These are phyloP conservation scores for Aureobasidium melanogenum DNA, from an alignment of 2,329 filamentous ascomycete genomes.

Conservation along the genomic window DNA sequence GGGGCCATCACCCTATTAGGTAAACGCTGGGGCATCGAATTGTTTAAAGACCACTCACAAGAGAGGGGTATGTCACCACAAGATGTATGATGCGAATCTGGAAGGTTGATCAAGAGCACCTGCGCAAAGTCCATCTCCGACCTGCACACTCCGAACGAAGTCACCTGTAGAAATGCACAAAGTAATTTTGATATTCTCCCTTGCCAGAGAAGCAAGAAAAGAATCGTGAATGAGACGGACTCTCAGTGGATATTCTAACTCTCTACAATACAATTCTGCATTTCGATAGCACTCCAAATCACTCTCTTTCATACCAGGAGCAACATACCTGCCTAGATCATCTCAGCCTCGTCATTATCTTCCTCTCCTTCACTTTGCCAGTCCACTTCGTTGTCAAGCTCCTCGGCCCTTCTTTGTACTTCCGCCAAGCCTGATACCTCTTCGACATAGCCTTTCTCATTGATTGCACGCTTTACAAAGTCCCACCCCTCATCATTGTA, in stretches of 20 bases:
- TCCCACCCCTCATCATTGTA: conserved; percentile 64
- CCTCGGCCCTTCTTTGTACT: conserved; percentile 46
- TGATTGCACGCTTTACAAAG: conserved; percentile 66
- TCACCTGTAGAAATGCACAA: neutral
- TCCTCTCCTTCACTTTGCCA: conserved; percentile 40
- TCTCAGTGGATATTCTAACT: neutral
- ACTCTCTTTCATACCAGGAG: no score
- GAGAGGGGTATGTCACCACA: no score
- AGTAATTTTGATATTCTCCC: no score
- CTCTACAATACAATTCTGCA: neutral
- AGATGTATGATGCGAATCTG: no score
- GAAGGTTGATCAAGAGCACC: no score
- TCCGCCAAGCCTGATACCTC: conserved; percentile 67
- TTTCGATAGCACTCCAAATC: neutral
- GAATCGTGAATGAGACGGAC: neutral
- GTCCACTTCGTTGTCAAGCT: conserved; percentile 41
- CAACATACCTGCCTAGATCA: conserved; percentile 18
- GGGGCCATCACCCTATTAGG: no score
- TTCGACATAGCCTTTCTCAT: conserved; percentile 68
- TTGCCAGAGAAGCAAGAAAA: neutral
- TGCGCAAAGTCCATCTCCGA: neutral
- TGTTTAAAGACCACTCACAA: no score
- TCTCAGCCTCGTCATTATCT: conserved; percentile 47
- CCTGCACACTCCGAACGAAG: neutral
- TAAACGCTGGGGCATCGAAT: no score